Conservation (phyloP, 2,329 filamentous ascomycete genomes). For the Magnaporthales sp. region DNA sequence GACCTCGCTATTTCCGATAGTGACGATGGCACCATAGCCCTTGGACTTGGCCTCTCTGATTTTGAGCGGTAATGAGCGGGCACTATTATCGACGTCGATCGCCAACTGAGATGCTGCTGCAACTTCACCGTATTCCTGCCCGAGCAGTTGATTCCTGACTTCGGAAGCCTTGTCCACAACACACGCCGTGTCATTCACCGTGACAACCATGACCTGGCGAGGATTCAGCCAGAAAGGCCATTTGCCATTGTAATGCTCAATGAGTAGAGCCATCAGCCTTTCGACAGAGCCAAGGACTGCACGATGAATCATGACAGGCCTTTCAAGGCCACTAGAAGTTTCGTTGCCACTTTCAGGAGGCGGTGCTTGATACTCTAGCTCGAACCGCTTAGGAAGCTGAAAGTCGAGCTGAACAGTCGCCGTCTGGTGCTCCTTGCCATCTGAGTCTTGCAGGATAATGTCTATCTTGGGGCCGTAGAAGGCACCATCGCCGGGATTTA, state of each 20-base stretch:
- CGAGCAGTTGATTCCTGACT: constrained; percentile 35
- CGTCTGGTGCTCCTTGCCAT: constrained; percentile 81
- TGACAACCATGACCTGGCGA: constrained; percentile 65
- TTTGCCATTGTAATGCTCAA: constrained; percentile 70
- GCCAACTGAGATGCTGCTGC: constrained; percentile 47
- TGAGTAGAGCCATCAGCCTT: constrained; percentile 74
- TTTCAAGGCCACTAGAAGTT: constrained; percentile 47
- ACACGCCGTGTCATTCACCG: constrained; percentile 53
- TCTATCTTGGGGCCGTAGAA: constrained; percentile 94
- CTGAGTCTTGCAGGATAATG: constrained; percentile 68
- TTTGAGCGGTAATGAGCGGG: constrained; percentile 57
- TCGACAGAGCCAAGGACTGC: constrained; percentile 80
- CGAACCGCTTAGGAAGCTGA: constrained; percentile 76
- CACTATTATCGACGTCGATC: constrained; percentile 62
- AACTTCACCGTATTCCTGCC: constrained; percentile 23
- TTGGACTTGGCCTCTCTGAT: constrained; percentile 61
- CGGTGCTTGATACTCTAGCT: constrained; percentile 63
- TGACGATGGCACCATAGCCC: constrained; percentile 65
- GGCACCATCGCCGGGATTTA: constrained; percentile 76
- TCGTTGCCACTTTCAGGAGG: constrained; percentile 47
- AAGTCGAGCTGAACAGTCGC: constrained; percentile 88
- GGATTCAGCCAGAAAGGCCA: constrained; percentile 90
- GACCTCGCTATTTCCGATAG: constrained; percentile 61
- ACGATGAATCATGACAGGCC: constrained; percentile 75
- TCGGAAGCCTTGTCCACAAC: constrained; percentile 41